phyloP scores from a whole-genome alignment of 129 eudicot genomes.

The Glebionis coronaria region DNA sequence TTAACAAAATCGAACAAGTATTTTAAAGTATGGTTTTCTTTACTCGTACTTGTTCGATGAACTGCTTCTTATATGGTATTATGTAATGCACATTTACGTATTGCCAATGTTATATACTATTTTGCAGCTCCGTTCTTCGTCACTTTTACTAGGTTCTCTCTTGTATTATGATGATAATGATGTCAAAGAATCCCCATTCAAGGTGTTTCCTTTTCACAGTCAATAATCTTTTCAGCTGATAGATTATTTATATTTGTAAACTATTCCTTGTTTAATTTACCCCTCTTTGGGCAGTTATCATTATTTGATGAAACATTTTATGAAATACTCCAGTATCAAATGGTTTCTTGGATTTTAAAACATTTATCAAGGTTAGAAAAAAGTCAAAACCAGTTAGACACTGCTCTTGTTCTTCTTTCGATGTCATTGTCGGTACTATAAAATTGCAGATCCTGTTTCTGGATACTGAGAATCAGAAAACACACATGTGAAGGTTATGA shows the following conservation, averaged over 20 bases:
- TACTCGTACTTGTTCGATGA: not conserved
- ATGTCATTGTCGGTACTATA: slow-evolving; percentile 18
- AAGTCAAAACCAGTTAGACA: not conserved
- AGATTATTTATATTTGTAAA: slow-evolving; percentile 1
- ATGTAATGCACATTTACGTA: not conserved
- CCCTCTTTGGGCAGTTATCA: slow-evolving; percentile 59
- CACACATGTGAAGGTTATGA: too few relatives aligned
- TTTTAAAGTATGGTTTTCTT: slow-evolving; percentile 56
- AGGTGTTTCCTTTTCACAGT: slow-evolving; percentile 41
- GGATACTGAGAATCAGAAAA: too few relatives aligned
- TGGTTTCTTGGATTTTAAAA: slow-evolving; percentile 79
- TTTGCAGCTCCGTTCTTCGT: slow-evolving; percentile 70
- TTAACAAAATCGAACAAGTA: slow-evolving; percentile 69
- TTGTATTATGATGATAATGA: slow-evolving; percentile 84
- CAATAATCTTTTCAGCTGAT: not conserved
- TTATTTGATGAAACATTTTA: slow-evolving; percentile 84
- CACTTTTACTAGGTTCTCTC: slow-evolving; percentile 92
- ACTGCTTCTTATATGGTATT: not conserved
- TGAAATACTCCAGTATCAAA: slow-evolving; percentile 93
- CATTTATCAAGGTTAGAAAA: slow-evolving; percentile 71
- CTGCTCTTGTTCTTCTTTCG: not conserved
- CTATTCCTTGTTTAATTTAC: slow-evolving; percentile 1
- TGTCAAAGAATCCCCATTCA: slow-evolving; percentile 81
- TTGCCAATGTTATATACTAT: not conserved
- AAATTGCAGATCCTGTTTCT: slow-evolving; percentile 64